Conservation (phyloP, 179 eudicot species). For the Beta lomatogona region DNA sequence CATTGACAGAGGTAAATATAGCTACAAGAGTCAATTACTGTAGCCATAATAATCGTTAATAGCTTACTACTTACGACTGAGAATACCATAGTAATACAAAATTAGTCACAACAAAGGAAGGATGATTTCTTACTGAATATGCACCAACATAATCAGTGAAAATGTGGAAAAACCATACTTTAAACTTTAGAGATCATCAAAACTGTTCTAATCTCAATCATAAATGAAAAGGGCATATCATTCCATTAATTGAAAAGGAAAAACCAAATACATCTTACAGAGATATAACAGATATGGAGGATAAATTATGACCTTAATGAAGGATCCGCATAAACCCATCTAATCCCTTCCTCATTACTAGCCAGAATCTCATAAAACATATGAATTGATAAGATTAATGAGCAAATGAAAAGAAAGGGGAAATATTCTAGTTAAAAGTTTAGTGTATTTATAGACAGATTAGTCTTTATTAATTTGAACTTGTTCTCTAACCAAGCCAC, state of each 20-base stretch:
- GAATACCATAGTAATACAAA: not conserved
- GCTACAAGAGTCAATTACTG: not conserved
- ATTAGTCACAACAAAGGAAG: slow-evolving; percentile 5
- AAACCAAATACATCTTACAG: not conserved
- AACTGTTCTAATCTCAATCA: not conserved
- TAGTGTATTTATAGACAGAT: slow-evolving; percentile 7
- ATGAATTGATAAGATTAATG: slow-evolving; percentile 6
- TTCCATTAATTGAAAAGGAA: not conserved
- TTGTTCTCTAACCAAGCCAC: slow-evolving; percentile 13
- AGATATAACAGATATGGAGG: not conserved
- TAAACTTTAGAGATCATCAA: not conserved
- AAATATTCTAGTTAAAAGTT: not conserved
- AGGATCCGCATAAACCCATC: not conserved
- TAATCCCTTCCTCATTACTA: slow-evolving; percentile 5
- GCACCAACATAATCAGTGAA: slow-evolving; percentile 4
- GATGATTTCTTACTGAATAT: slow-evolving; percentile 1
- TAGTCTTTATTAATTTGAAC: slow-evolving; percentile 17
- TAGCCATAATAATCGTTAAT: not conserved
- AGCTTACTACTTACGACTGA: too few relatives aligned
- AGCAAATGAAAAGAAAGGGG: slow-evolving; percentile 5
- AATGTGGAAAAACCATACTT: not conserved
- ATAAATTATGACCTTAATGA: slow-evolving; percentile 18
- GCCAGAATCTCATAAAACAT: slow-evolving; percentile 13
- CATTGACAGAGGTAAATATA: not conserved
- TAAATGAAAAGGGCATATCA: not conserved